phyloP scores from a whole-genome alignment of 441 rosid species.

The Macaranga tanarius region DNA sequence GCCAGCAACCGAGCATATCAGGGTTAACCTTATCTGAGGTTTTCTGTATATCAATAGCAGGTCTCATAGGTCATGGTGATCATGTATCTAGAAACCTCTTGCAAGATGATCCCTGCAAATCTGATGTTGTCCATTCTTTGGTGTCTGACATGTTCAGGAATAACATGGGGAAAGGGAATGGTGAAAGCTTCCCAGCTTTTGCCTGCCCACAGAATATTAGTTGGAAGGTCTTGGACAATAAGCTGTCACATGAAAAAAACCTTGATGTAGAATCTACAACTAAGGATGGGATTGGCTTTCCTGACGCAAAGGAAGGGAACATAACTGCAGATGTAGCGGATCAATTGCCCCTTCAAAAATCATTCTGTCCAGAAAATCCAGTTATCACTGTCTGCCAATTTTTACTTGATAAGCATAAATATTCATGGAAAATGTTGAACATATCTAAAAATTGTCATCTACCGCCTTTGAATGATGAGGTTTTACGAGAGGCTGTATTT shows the following conservation, averaged over 20 bases:
- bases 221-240: slow-evolving; percentile 51
- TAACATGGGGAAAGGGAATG: slow-evolving; percentile 29
- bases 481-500: slow-evolving; percentile 61
- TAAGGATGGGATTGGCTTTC: slow-evolving; percentile 29
- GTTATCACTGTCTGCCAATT: slow-evolving; percentile 57
- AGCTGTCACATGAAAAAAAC: slow-evolving; percentile 40
- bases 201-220: slow-evolving; percentile 47
- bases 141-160: slow-evolving; percentile 29
- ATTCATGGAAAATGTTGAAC: slow-evolving; percentile 55
- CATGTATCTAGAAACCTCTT: slow-evolving; percentile 57
- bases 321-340: slow-evolving; percentile 25
- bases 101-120: slow-evolving; percentile 41
- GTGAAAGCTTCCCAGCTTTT: slow-evolving; percentile 34
- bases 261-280: slow-evolving; percentile 34
- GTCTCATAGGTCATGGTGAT: slow-evolving; percentile 74
- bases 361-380: slow-evolving; percentile 80
- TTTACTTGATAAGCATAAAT: slow-evolving; percentile 47
- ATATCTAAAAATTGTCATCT: slow-evolving; percentile 56
- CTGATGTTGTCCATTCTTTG: slow-evolving; percentile 39
- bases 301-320: slow-evolving; percentile 26
- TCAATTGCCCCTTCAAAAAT: slow-evolving; percentile 31
- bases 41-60: slow-evolving; percentile 73
- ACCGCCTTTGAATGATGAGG: slow-evolving; percentile 77
- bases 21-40: slow-evolving; percentile 75
- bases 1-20: slow-evolving; percentile 35